Evolutionary conservation across 2,329 filamentous ascomycete species (phyloP).

Genomic region (Neofusicoccum ribis): DNA sequence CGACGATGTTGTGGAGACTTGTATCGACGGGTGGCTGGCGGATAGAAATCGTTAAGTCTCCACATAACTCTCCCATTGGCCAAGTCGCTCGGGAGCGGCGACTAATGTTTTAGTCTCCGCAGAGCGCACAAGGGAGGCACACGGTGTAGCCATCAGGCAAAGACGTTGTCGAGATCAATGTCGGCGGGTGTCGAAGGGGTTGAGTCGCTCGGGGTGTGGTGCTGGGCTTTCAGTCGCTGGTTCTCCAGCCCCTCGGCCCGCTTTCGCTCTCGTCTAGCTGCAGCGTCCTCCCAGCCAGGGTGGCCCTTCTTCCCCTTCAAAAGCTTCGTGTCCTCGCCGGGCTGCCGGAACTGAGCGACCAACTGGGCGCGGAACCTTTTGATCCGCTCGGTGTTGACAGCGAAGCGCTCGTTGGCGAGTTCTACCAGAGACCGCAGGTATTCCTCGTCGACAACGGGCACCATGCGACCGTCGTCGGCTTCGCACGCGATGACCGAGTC

Average conservation of each 20-base stretch:
- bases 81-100: neutral
- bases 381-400: slow-evolving; percentile 67
- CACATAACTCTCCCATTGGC: slow-evolving; percentile 24
- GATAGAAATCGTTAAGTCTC: slow-evolving; percentile 20
- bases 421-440: slow-evolving; percentile 68
- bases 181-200: neutral
- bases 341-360: slow-evolving; percentile 24
- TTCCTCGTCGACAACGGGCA: slow-evolving; percentile 58
- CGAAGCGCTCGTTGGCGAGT: slow-evolving; percentile 74
- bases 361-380: slow-evolving; percentile 62
- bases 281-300: slow-evolving; percentile 41
- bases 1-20: neutral
- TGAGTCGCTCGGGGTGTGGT: neutral
- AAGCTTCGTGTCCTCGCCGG: neutral
- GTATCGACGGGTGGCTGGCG: slow-evolving; percentile 1
- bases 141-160: slow-evolving; percentile 1
- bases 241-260: slow-evolving; percentile 45
- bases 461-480: slow-evolving; percentile 39
- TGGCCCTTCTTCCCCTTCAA: slow-evolving; percentile 36
- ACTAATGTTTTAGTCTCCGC: slow-evolving; percentile 13
- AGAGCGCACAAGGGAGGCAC: neutral
- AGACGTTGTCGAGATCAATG: slow-evolving; percentile 16
- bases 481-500: slow-evolving; percentile 74
- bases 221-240: slow-evolving; percentile 3
- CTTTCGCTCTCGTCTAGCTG: slow-evolving; percentile 40